These are phyloP conservation scores for Scheffersomyces quercinus DNA, from an alignment of 1,139 yeast genomes.

Conservation along the genomic window DNA sequence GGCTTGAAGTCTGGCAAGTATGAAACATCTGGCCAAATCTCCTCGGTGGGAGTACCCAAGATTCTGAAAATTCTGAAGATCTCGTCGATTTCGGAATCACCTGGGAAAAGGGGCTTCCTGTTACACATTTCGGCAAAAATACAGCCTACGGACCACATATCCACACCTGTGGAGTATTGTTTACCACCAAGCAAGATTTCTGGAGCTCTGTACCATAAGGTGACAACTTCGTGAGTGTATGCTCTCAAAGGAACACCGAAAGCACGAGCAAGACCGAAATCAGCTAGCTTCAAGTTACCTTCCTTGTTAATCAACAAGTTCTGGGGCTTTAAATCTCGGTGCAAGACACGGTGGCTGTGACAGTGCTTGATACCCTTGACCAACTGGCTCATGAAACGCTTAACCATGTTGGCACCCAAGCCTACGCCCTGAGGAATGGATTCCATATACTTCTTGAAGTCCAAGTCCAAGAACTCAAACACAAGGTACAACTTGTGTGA, in stretches of 20 bases:
- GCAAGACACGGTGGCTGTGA: constrained; percentile 92
- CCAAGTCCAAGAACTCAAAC: constrained; percentile 90
- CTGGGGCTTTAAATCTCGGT: constrained; percentile 96
- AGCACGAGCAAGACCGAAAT: constrained; percentile 95
- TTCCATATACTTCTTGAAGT: constrained; percentile 96
- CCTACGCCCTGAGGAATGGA: constrained; percentile 90
- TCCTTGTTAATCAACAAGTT: constrained; percentile 91
- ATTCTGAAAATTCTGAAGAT: constrained; percentile 91
- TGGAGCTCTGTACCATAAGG: constrained; percentile 97
- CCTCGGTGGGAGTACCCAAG: constrained; percentile 93
- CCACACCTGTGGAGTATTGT: constrained; percentile 97
- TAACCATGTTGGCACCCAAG: constrained; percentile 85
- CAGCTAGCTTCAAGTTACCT: constrained; percentile 94
- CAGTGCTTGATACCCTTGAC: constrained; percentile 93
- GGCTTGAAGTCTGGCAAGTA: constrained; percentile 93
- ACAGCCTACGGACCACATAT: constrained; percentile 98
- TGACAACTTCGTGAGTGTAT: constrained; percentile 96
- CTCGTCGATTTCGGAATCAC: constrained; percentile 97
- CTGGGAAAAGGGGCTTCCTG: constrained; percentile 93
- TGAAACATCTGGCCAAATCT: constrained; percentile 94
- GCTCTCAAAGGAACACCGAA: constrained; percentile 97
- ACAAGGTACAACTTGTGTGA: constrained; percentile 91
- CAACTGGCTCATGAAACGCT: constrained; percentile 89
- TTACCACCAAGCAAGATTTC: constrained; percentile 95
- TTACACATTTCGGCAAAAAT: constrained; percentile 98